Percentiles rank a stretch among this genome's conserved stretches.
phyloP scores from a whole-genome alignment of 345 rosid genomes.

The Schrenkiella parvula region DNA sequence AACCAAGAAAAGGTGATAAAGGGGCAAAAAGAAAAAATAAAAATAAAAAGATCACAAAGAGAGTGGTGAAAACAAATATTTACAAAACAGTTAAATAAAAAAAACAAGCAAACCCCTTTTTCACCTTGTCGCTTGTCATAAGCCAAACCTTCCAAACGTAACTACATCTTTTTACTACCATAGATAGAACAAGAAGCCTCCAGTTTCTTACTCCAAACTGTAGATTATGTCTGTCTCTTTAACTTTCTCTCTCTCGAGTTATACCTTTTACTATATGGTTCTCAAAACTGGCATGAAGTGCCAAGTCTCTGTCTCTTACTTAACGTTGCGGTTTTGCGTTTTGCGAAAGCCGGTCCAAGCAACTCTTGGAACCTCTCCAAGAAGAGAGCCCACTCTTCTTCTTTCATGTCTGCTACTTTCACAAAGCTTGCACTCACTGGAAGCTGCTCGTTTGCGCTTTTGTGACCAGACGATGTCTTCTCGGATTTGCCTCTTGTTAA shows the following conservation, averaged over 20 bases:
- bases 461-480: constrained; percentile 71
- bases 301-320: constrained; percentile 97
- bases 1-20: constrained; percentile 13
- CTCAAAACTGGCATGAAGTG: constrained; percentile 98
- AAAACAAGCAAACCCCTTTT: constrained; percentile 21
- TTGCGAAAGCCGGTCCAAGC: constrained; percentile 63
- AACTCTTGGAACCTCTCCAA: constrained; percentile 72
- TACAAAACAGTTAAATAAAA: constrained; percentile 4
- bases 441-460: constrained; percentile 89
- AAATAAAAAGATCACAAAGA: constrained; percentile 6
- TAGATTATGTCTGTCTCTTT: constrained; percentile 15
- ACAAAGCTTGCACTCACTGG: constrained; percentile 75
- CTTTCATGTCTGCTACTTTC: constrained; percentile 77
- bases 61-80: constrained; percentile 2
- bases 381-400: constrained; percentile 78
- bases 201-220: constrained; percentile 20
- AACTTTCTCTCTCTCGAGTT: constrained; percentile 5
- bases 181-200: constrained; percentile 12
- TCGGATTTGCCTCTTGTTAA: constrained; percentile 44
- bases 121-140: constrained; percentile 29
- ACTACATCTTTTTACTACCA: constrained; percentile 16
- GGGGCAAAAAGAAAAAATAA: neutral
- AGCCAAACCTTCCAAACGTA: constrained; percentile 35
- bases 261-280: constrained; percentile 17
- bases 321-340: constrained; percentile 56